Evolutionary conservation across 768 basidiomycete species (phyloP).

Genomic region (Nidularia sp.): DNA sequence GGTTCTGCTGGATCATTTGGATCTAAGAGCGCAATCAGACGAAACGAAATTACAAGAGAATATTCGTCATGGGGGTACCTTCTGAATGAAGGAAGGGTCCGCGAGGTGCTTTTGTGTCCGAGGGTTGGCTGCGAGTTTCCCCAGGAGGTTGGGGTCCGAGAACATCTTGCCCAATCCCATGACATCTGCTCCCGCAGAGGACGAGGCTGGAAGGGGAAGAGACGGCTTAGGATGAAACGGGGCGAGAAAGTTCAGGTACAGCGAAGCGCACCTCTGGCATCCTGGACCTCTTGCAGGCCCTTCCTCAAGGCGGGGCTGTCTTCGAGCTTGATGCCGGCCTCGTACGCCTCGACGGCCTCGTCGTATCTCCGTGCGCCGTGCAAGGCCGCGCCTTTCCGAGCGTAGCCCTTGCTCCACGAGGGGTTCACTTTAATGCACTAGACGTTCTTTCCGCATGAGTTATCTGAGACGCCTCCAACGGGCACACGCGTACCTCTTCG

Average conservation of each 20-base stretch:
- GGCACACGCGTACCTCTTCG: slow-evolving; percentile 61
- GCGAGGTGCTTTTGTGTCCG: slow-evolving; percentile 80
- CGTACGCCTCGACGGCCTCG: slow-evolving; percentile 82
- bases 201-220: slow-evolving; percentile 12
- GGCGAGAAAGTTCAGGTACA: slow-evolving; percentile 1
- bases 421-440: slow-evolving; percentile 81
- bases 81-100: slow-evolving; percentile 79
- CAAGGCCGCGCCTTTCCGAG: slow-evolving; percentile 88
- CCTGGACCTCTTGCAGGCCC: slow-evolving; percentile 84
- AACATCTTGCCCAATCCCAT: slow-evolving; percentile 74
- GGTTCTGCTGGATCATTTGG: slow-evolving; percentile 64
- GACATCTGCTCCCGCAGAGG: slow-evolving; percentile 29
- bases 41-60: slow-evolving; percentile 2
- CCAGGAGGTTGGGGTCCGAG: slow-evolving; percentile 76
- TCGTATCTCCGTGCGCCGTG: slow-evolving; percentile 78
- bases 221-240: neutral
- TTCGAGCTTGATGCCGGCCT: slow-evolving; percentile 77
- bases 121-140: slow-evolving; percentile 83
- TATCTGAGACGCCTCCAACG: neutral
- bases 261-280: slow-evolving; percentile 63
- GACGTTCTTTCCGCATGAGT: slow-evolving; percentile 1
- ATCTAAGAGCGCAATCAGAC: slow-evolving; percentile 34
- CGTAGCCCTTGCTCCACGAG: slow-evolving; percentile 86
- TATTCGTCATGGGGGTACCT: slow-evolving; percentile 27
- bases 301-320: slow-evolving; percentile 80